phyloP scores from a whole-genome alignment of 1,284 basidiomycete species.

The Ganoderma leucocontextum region DNA sequence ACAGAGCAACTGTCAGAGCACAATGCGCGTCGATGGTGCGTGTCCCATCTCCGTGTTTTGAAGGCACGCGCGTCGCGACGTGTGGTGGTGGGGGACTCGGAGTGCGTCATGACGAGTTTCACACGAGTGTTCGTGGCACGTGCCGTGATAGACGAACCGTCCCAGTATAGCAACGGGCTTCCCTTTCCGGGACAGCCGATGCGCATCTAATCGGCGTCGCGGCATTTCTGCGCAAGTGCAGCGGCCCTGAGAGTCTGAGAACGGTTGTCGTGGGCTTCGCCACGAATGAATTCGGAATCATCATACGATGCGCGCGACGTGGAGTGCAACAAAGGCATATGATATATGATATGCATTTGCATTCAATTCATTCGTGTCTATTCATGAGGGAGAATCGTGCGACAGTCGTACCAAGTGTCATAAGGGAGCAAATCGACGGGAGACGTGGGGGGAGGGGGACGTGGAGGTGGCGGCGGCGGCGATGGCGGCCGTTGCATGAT shows the following conservation, averaged over 20 bases:
- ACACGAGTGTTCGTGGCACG: not conserved
- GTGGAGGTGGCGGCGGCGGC: conserved; percentile 3
- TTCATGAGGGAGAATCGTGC: conserved; percentile 6
- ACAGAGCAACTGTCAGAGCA: not conserved
- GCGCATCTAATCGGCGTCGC: not conserved
- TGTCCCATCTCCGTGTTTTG: not conserved
- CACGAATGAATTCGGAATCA: not conserved
- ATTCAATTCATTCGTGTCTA: conserved; percentile 7
- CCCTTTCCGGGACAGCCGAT: not conserved
- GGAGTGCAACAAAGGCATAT: not conserved
- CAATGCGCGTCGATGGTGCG: not conserved
- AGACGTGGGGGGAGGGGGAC: not conserved
- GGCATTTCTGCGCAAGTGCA: not conserved
- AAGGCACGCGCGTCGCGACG: not conserved
- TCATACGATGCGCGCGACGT: not conserved
- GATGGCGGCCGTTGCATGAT: not conserved
- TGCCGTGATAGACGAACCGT: not conserved
- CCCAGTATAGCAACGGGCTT: not conserved
- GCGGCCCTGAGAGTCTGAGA: conserved; percentile 5
- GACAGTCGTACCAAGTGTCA: not conserved
- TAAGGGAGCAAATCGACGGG: not conserved
- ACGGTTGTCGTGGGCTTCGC: conserved; percentile 1
- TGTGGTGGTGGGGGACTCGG: too few relatives aligned
- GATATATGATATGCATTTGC: not conserved
- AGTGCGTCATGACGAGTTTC: not conserved